These are phyloP conservation scores for Microsporum audouinii DNA, from an alignment of 2,329 filamentous ascomycete genomes.

Conservation along the genomic window DNA sequence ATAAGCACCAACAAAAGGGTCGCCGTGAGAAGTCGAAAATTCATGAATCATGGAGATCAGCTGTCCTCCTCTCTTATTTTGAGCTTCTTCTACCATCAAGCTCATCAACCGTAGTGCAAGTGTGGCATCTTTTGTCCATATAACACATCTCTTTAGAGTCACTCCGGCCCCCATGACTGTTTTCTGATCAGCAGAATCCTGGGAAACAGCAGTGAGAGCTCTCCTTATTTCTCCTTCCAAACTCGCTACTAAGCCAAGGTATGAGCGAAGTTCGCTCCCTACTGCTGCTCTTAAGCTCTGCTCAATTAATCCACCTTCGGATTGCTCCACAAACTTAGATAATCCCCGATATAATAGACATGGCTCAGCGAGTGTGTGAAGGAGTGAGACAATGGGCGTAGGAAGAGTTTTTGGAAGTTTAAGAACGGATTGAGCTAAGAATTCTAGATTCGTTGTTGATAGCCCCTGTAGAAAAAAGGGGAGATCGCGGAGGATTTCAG, in stretches of 20 bases:
- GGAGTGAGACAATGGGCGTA: constrained; percentile 69
- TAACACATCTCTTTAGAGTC: constrained; percentile 85
- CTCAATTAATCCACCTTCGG: constrained; percentile 71
- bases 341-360: constrained; percentile 80
- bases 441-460: constrained; percentile 73
- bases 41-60: constrained; percentile 87
- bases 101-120: constrained; percentile 92
- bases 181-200: constrained; percentile 41
- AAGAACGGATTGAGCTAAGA: constrained; percentile 56
- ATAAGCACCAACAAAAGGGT: constrained; percentile 87
- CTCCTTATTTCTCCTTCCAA: constrained; percentile 83
- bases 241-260: constrained; percentile 80
- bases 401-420: constrained; percentile 70
- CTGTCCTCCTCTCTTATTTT: constrained; percentile 70
- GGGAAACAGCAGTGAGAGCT: constrained; percentile 60
- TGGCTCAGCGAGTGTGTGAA: constrained; percentile 84
- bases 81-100: constrained; percentile 82
- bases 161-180: constrained; percentile 78
- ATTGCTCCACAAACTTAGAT: constrained; percentile 67
- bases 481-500: constrained; percentile 61
- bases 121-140: constrained; percentile 95
- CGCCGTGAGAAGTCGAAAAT: constrained; percentile 86
- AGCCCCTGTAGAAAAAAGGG: constrained; percentile 89
- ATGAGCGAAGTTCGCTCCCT: constrained; percentile 71
- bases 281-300: constrained; percentile 88